Evolutionary conservation across 192 early-diverging fungal species (phyloP), one percentile per base, ranked within the genome.

Genomic region (Spizellomyces sp.): DNA sequence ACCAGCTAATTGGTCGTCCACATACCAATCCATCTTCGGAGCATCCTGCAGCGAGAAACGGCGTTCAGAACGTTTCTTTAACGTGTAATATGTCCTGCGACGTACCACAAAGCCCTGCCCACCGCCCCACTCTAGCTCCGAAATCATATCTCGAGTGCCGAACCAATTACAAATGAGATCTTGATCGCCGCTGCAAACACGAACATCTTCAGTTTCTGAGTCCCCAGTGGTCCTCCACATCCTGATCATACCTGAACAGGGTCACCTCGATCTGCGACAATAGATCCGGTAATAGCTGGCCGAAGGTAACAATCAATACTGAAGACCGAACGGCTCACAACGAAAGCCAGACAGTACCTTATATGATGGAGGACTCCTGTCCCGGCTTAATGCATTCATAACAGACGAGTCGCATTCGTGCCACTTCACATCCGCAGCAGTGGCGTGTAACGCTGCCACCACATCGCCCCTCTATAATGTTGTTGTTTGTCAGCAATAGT

Each of bases 151-250:
- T 62, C 87, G 79, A 0, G 88, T 88, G 21, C 93, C 93, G 22
- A 88, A 67, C 57, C 82, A 80, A 72, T 95, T 95, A 73, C 93
- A 95, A 60, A 94, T 92, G 58, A 94, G 70, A 70, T 95, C 93
- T 64, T 86, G 70, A 47, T 91, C 90, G 6, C 93, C 93, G 68
- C 91, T 93, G 59, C 55, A 17, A 9, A 48, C 12, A n/a, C 17
- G 9, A 19, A 54, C 14, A 54, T 2, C 50, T n/a, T 54, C 17
- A 19, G 12, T n/a, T n/a, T n/a, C 14, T n/a, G 9, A 52, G 48
- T 10, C 50, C 12, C 2, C 12, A 0, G 50, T n/a, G 14, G 12
- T 19, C 12, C 50, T 54, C 50, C 50, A 54, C 27, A 36, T 36
- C 27, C 27, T 36, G 27, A 36, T 36, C 27, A 9, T 81, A 90